Evolutionary conservation across 1,284 basidiomycete species (phyloP).

Genomic region (Exobasidium cylindrosporum): DNA sequence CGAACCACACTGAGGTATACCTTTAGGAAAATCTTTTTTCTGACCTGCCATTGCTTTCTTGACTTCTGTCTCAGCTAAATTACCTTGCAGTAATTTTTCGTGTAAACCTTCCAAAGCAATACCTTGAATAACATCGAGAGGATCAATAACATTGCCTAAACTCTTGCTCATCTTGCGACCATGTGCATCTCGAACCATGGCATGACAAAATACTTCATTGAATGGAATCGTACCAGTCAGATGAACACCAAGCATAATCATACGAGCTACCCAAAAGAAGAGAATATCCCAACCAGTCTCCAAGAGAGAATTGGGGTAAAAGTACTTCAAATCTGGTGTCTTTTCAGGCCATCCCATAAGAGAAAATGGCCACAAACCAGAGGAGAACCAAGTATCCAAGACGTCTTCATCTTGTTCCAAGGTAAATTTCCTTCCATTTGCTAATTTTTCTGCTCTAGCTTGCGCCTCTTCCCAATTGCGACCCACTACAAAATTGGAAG

Average conservation of each 20-base stretch:
- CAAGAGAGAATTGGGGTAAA: conserved; percentile 83
- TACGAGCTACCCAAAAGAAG: conserved; percentile 99
- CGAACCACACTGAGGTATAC: conserved; percentile 97
- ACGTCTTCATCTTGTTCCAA: conserved; percentile 96
- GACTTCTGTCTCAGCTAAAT: conserved; percentile 92
- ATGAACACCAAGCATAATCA: conserved; percentile 90
- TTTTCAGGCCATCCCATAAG: conserved; percentile 92
- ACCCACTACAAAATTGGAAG: conserved; percentile 75
- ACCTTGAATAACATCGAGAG: conserved; percentile 91
- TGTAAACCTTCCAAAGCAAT: conserved; percentile 79
- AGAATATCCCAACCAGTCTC: conserved; percentile 99
- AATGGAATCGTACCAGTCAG: conserved; percentile 91
- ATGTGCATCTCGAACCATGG: conserved; percentile 97
- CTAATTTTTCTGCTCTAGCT: conserved; percentile 71
- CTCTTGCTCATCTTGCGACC: conserved; percentile 99
- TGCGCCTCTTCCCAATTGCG: conserved; percentile 76
- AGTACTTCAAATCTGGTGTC: conserved; percentile 58
- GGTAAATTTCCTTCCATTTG: conserved; percentile 67
- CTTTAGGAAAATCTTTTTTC: conserved; percentile 99
- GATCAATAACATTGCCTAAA: conserved; percentile 96
- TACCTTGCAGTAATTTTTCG: conserved; percentile 81
- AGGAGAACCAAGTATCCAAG: conserved; percentile 98
- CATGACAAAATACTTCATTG: conserved; percentile 96
- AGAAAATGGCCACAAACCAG: conserved; percentile 95
- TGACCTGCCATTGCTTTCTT: conserved; percentile 86